Conservation (phyloP, 2,329 filamentous ascomycete genomes). For the Calonectria henricotiae region DNA sequence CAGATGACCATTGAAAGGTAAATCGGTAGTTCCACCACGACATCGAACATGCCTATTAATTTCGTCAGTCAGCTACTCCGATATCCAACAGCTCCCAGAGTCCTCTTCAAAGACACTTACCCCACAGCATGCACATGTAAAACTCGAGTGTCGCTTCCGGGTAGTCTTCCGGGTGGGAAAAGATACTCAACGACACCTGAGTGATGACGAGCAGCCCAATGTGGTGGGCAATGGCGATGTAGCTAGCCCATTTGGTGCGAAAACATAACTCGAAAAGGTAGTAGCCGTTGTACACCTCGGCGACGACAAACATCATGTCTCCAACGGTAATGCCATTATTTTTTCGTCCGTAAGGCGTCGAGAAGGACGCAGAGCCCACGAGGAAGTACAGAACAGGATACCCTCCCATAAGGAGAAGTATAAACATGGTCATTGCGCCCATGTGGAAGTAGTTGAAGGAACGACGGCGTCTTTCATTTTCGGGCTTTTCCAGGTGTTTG, state of each 20-base stretch:
- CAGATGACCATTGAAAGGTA: constrained; percentile 3
- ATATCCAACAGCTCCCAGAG: background rate
- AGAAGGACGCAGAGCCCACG: background rate
- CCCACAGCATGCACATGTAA: constrained; percentile 23
- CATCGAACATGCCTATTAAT: background rate
- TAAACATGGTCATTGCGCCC: constrained; percentile 14
- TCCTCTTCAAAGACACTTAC: background rate
- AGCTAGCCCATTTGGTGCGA: constrained; percentile 4
- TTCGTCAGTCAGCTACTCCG: background rate
- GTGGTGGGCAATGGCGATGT: constrained; percentile 16
- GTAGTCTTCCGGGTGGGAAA: background rate
- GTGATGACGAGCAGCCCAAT: constrained; percentile 3
- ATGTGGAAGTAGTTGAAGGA: constrained; percentile 18
- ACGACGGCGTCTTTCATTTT: background rate
- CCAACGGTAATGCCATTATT: background rate
- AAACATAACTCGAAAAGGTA: constrained; percentile 12
- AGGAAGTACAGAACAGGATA: constrained; percentile 2
- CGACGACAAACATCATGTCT: background rate
- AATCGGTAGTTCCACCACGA: constrained; percentile 8
- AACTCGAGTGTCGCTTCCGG: constrained; percentile 4
- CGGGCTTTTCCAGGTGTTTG: background rate
- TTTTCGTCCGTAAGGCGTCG: background rate
- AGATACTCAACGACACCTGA: background rate
- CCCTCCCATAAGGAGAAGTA: background rate
- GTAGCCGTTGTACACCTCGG: constrained; percentile 2